phyloP scores from a whole-genome alignment of 306 rosid genomes.

The Glycine latifolia region DNA sequence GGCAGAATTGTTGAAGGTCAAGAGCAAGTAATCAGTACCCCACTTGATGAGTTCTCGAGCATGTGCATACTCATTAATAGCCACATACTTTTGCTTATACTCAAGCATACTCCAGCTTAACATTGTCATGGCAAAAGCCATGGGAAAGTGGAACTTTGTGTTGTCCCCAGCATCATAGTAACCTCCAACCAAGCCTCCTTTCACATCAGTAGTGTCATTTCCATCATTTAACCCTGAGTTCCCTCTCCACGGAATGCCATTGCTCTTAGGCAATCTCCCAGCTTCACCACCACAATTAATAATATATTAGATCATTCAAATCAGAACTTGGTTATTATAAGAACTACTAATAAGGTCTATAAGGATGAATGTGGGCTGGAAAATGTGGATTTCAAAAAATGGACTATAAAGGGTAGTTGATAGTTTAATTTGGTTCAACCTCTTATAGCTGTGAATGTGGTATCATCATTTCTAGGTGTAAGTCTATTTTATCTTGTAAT shows the following conservation, averaged over 20 bases:
- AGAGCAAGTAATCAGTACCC: slow-evolving; percentile 72
- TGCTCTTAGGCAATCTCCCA: slow-evolving; percentile 52
- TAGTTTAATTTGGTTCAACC: too few relatives aligned
- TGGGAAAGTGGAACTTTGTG: slow-evolving; percentile 54
- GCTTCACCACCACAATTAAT: slow-evolving; percentile 45
- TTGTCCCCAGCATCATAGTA: slow-evolving; percentile 60
- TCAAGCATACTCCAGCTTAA: slow-evolving; percentile 60
- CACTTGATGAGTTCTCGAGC: slow-evolving; percentile 53
- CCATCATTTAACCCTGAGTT: slow-evolving; percentile 58
- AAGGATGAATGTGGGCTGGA: too few relatives aligned
- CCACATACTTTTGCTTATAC: slow-evolving; percentile 52
- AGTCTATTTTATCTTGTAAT: too few relatives aligned
- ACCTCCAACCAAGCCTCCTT: slow-evolving; percentile 54
- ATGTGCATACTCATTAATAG: slow-evolving; percentile 47
- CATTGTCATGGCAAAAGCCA: slow-evolving; percentile 61
- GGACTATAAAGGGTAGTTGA: too few relatives aligned
- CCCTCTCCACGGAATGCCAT: slow-evolving; percentile 53
- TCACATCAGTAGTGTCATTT: slow-evolving; percentile 31
- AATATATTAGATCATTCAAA: background rate
- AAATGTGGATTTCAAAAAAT: too few relatives aligned
- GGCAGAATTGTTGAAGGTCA: slow-evolving; percentile 69
- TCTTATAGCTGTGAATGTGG: too few relatives aligned
- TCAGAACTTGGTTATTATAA: background rate
- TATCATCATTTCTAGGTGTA: too few relatives aligned
- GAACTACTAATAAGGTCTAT: too few relatives aligned